Evolutionary conservation across 1,139 yeast genomes (phyloP), one percentile per base, ranked within the genome.

Genomic region (Yamadazyma buinensis): DNA sequence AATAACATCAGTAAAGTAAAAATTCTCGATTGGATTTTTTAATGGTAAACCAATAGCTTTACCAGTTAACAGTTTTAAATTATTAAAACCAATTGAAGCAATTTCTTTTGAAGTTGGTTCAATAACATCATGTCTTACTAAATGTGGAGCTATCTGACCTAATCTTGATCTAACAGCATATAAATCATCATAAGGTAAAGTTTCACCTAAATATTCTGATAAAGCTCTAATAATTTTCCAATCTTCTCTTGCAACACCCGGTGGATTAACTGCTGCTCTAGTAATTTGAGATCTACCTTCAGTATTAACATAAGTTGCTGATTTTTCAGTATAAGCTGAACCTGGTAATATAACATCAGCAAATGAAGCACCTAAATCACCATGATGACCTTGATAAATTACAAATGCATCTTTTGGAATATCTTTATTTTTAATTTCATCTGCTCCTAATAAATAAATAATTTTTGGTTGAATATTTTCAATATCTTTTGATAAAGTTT

Each of bases 271-370:
- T 26, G 95, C 94, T 32, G 95, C 95, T 49, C 94, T 77, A 4
- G 95, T 84, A 39, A 73, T 64, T 68, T 86, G 95, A 10, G 88
- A 77, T 58, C 95, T 80, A 48, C 95, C 95, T 64, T 86, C 95
- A 30, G 95, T 85, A 64, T 86, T 86, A 43, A 86, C 90, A 59
- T 77, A 86, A n/a, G 95, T 86, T 42, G 84, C 92, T 23, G 82
- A 66, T 66, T 86, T 86, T 60, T 86, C 95, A 28, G 95, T 86
- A 73, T 83, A 86, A 29, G 95, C 95, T 26, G 92, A 74, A 36
- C 92, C 92, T 37, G 95, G 95, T 48, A 86, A 74, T 41, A 86
- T 76, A 29, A 86, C 95, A 57, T 86, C 95, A 31, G 95, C 95
- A 50, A 78, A 75, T 14, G 92, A 82, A 22, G 95, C 95, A 49